Percentiles rank a stretch among this genome's conserved stretches.
Evolutionary conservation across 768 basidiomycete genomes (phyloP).

Genomic region (Cystofilobasidium capitatum): DNA sequence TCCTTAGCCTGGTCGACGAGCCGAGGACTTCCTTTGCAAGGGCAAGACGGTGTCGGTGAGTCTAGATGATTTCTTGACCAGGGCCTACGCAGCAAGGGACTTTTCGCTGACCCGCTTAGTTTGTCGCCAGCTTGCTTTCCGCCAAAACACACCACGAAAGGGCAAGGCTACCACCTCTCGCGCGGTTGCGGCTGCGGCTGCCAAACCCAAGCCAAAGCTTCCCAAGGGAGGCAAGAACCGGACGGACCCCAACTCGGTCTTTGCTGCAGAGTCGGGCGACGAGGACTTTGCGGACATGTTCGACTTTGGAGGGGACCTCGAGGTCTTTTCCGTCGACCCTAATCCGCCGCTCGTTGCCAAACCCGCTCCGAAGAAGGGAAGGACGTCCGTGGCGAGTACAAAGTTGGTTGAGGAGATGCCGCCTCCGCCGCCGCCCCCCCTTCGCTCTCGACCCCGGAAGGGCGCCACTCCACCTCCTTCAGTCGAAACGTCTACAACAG

Average conservation of each 20-base stretch:
- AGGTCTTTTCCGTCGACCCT: background rate
- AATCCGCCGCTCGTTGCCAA: background rate
- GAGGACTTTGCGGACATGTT: background rate
- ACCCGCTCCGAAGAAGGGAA: background rate
- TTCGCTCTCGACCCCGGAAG: background rate
- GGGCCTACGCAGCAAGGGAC: background rate
- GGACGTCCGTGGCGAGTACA: background rate
- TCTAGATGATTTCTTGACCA: background rate
- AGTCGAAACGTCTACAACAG: no score
- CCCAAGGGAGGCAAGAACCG: slow-evolving; percentile 14
- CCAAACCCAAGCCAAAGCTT: slow-evolving; percentile 4
- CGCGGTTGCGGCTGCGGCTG: background rate
- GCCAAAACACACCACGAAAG: slow-evolving; percentile 19
- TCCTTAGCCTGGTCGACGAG: slow-evolving; percentile 7
- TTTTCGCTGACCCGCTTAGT: background rate
- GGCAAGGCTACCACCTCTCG: no score
- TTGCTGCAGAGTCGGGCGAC: slow-evolving; percentile 6
- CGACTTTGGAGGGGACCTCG: slow-evolving; percentile 5
- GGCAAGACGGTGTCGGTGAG: slow-evolving; percentile 11
- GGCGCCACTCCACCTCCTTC: background rate
- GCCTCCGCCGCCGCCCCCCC: background rate
- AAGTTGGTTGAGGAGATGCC: slow-evolving; percentile 1
- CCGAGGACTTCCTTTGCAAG: slow-evolving; percentile 15
- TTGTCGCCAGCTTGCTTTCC: slow-evolving; percentile 15
- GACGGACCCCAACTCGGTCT: slow-evolving; percentile 2